Conservation (phyloP, 306 rosid species). For the Argentina anserina region DNA sequence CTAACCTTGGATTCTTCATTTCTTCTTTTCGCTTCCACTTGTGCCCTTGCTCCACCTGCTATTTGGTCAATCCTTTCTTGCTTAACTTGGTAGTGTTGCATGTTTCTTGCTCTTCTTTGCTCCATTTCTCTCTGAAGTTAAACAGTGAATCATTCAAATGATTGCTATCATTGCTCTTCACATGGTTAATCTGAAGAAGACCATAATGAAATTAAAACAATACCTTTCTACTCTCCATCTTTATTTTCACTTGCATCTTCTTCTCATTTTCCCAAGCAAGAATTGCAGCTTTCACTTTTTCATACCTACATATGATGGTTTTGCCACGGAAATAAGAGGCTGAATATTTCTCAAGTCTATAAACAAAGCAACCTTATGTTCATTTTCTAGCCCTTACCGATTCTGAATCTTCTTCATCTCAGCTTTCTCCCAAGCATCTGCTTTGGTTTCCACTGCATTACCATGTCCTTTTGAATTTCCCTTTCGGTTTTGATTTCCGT, state of each 20-base stretch:
- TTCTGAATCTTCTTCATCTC: conserved; percentile 44
- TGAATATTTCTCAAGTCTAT: neutral
- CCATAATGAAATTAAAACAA: neutral
- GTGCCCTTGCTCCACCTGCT: conserved; percentile 51
- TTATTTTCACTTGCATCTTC: conserved; percentile 48
- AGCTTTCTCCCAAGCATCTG: conserved; percentile 54
- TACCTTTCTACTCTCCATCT: conserved; percentile 51
- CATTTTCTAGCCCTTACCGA: conserved; percentile 33
- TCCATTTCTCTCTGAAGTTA: conserved; percentile 45
- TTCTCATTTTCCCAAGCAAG: conserved; percentile 54
- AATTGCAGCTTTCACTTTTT: conserved; percentile 40
- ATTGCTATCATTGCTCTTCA: neutral
- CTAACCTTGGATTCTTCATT: conserved; percentile 42
- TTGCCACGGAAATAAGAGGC: neutral
- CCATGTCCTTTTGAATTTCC: conserved; percentile 6
- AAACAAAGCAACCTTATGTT: neutral
- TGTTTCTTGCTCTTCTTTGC: conserved; percentile 31
- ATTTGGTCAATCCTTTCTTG: conserved; percentile 50
- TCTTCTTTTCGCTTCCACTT: conserved; percentile 50
- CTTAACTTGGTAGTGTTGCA: conserved; percentile 42
- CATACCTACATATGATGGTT: conserved; percentile 41
- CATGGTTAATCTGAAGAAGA: conserved; percentile 4
- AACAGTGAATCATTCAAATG: neutral
- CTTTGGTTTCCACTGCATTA: conserved; percentile 26
- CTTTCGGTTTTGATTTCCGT: conserved; percentile 24